These are phyloP conservation scores for Ogataea trehalophila DNA, from an alignment of 805 yeast genomes.

Conservation along the genomic window DNA sequence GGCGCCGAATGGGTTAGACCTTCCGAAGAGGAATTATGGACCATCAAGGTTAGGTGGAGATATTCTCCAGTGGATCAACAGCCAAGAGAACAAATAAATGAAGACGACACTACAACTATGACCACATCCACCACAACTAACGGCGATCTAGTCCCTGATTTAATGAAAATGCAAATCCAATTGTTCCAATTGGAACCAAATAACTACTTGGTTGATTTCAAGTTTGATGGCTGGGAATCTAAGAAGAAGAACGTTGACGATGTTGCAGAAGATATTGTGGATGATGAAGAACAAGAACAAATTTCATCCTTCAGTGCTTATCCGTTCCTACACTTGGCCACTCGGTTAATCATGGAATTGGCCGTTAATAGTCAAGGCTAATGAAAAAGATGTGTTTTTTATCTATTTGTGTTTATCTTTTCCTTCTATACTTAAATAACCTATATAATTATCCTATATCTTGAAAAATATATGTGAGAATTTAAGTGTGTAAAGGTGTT, in stretches of 20 bases:
- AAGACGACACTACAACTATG: conserved; percentile 9
- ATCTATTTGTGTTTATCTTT: background rate
- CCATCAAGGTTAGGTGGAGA: conserved; percentile 91
- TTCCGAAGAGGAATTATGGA: conserved; percentile 92
- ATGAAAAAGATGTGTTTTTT: background rate
- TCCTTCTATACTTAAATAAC: background rate
- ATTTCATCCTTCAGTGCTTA: conserved; percentile 91
- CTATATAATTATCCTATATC: no score
- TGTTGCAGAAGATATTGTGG: conserved; percentile 32
- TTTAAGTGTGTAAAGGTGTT: background rate
- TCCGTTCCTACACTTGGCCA: conserved; percentile 90
- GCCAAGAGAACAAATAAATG: conserved; percentile 20
- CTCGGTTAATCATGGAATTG: conserved; percentile 88
- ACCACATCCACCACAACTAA: background rate
- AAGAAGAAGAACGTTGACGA: conserved; percentile 21
- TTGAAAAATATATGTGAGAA: no score
- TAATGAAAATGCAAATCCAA: conserved; percentile 96
- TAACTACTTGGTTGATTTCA: conserved; percentile 92
- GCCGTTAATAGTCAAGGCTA: conserved; percentile 82
- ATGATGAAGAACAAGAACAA: conserved; percentile 50
- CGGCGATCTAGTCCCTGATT: conserved; percentile 50
- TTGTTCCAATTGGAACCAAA: conserved; percentile 93
- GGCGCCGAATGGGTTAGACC: conserved; percentile 99
- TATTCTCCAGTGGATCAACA: conserved; percentile 40
- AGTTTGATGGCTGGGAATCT: conserved; percentile 95